Evolutionary conservation across 495 filamentous ascomycete genomes (phyloP), one percentile per base, ranked within the genome.

Genomic region (Saxispiralis lemnorum): DNA sequence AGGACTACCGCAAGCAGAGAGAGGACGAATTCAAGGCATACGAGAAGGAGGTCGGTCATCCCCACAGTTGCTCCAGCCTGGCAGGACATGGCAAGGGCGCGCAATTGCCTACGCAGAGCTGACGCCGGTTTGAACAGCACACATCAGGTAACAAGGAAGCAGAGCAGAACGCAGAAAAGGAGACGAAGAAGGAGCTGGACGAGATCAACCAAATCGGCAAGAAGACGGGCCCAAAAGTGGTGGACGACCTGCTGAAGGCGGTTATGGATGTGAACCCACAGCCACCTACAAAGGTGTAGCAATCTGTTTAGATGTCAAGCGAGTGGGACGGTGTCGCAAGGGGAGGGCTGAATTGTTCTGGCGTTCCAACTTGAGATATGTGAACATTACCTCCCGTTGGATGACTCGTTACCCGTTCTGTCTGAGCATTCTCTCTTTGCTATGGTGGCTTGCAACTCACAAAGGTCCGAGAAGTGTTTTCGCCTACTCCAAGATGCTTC

Each of bases 11-110:
- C 59, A 79, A 77, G 47, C 59, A 81, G 47, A 96, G 93, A 66
- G 92, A 96, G 45, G 76, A 80, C 7, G 88, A 97, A 61, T 96
- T 82, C 70, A 86, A 89, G 70, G 80, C 80, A 60, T 95, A 89
- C 57, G 85, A 96, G 67, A 68, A 79, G 38, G 79, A 95, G 76
- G 89, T 95, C 61, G 21, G 56, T 44, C 15, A 31, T 11, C 17
- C 19, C 20, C 28, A 14, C 31, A 20, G 30, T 15, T 39, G 6
- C 34, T 28, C 24, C 24, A 28, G 24, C 24, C 24, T 9, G 24
- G 9, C 9, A 28, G 5, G 24, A 9, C 24, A 28, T 28, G 24
- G 24, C 24, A 4, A 28, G 5, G 9, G 24, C 12, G 15, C 17
- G 24, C 10, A 42, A 18, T n/a, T 9, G 21, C 13, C n/a, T 2